Conservation (phyloP, 2,329 filamentous ascomycete genomes). For the Pseudomassariella vexata region DNA sequence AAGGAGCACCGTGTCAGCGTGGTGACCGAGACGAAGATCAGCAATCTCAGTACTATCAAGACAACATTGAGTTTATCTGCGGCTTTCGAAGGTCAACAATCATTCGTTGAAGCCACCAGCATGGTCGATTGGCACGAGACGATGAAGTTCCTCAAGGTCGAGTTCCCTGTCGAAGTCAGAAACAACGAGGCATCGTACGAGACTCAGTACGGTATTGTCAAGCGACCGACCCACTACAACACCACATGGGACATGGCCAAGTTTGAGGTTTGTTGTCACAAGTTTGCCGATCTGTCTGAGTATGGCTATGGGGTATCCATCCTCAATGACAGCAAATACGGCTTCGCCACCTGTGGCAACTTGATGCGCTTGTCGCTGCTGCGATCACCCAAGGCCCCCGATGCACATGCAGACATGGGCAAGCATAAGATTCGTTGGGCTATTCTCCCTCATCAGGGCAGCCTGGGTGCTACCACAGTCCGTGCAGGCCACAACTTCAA, state of each 20-base stretch:
- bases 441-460: conserved; percentile 76
- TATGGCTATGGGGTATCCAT: conserved; percentile 86
- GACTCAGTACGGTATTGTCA: conserved; percentile 85
- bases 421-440: conserved; percentile 82
- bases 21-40: conserved; percentile 80
- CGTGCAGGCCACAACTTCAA: conserved; percentile 88
- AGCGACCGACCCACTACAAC: conserved; percentile 94
- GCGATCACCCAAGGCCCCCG: conserved; percentile 84
- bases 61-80: conserved; percentile 78
- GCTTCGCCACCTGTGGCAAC: conserved; percentile 84
- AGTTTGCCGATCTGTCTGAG: conserved; percentile 87
- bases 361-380: conserved; percentile 85
- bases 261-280: conserved; percentile 94
- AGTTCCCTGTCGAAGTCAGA: conserved; percentile 87
- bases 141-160: conserved; percentile 98
- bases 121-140: conserved; percentile 97
- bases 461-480: conserved; percentile 67
- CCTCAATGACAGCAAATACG: conserved; percentile 93
- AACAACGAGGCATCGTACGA: conserved; percentile 95
- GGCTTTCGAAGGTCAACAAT: conserved; percentile 56
- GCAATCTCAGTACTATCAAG: conserved; percentile 77
- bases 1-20: conserved; percentile 75
- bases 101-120: conserved; percentile 70
- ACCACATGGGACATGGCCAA: conserved; percentile 97
- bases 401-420: conserved; percentile 92